These are phyloP conservation scores for Microbotryomycetes sp. DNA, from an alignment of 1,284 basidiomycete species.

Conservation along the genomic window DNA sequence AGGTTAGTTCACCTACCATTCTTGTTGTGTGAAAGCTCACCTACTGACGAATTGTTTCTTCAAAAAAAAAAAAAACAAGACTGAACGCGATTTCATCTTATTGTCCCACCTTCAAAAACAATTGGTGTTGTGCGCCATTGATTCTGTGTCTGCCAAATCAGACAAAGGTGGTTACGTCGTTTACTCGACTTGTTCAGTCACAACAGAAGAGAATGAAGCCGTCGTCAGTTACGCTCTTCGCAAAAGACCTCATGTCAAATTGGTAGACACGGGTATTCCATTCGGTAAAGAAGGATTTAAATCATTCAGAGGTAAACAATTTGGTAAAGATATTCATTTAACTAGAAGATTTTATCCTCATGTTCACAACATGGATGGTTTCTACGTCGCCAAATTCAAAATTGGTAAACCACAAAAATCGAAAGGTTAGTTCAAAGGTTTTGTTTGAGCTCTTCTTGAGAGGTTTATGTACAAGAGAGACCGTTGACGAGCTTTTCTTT, in stretches of 20 bases:
- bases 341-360: conserved; percentile 88
- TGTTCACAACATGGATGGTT: conserved; percentile 77
- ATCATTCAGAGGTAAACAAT: conserved; percentile 79
- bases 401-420: conserved; percentile 67
- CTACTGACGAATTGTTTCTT: conserved; percentile 2
- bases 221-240: conserved; percentile 98
- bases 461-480: too few relatives aligned
- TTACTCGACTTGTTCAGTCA: conserved; percentile 98
- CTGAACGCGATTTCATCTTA: conserved; percentile 87
- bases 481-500: background rate
- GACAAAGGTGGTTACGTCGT: conserved; percentile 90
- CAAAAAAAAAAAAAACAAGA: too few relatives aligned
- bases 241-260: conserved; percentile 89
- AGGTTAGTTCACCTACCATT: conserved; percentile 53
- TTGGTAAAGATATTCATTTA: conserved; percentile 69
- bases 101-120: conserved; percentile 97
- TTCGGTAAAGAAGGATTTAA: conserved; percentile 92
- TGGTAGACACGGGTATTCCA: conserved; percentile 86
- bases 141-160: conserved; percentile 83
- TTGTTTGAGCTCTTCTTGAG: background rate
- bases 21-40: conserved; percentile 1
- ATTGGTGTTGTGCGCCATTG: conserved; percentile 94
- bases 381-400: conserved; percentile 98
- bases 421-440: conserved; percentile 30
- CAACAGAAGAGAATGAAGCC: conserved; percentile 95